A percentile compares a stretch with the other conserved stretches of the same genome.
phyloP scores from a whole-genome alignment of 371 early-diverging fungal genomes.

The Mucor plumbeus region DNA sequence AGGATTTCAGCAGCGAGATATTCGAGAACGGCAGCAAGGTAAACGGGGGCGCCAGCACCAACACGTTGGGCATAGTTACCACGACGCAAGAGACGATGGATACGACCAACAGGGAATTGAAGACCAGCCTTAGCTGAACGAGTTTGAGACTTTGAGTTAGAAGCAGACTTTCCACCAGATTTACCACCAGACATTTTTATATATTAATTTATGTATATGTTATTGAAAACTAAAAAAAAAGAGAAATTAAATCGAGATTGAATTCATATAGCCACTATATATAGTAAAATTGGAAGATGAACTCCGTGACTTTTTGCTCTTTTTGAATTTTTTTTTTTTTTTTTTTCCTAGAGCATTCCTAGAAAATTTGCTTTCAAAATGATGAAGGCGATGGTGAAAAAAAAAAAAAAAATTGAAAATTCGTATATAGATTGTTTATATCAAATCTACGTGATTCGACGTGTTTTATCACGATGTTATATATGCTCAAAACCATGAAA shows the following conservation, averaged over 20 bases:
- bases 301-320: not conserved
- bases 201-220: constrained; percentile 14
- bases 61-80: constrained; percentile 96
- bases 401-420: not conserved
- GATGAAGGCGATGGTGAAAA: not conserved
- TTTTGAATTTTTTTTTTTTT: constrained; percentile 7
- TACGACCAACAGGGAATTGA: constrained; percentile 97
- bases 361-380: not conserved
- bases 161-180: constrained; percentile 58
- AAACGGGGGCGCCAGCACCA: constrained; percentile 95
- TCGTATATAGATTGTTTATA: not conserved
- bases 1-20: constrained; percentile 97
- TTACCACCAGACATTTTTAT: constrained; percentile 55
- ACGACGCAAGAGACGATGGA: constrained; percentile 94
- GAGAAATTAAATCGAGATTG: constrained; percentile 16
- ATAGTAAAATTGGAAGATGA: not conserved
- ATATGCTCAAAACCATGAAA: not conserved
- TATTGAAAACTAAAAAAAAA: constrained; percentile 19
- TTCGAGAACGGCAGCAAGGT: constrained; percentile 94
- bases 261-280: constrained; percentile 2
- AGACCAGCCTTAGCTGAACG: constrained; percentile 87
- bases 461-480: not conserved
- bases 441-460: not conserved
- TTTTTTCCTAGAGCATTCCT: not conserved
- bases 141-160: constrained; percentile 64